These are phyloP conservation scores for Rubus parviflorus DNA, from an alignment of 306 rosid species.

Conservation along the genomic window DNA sequence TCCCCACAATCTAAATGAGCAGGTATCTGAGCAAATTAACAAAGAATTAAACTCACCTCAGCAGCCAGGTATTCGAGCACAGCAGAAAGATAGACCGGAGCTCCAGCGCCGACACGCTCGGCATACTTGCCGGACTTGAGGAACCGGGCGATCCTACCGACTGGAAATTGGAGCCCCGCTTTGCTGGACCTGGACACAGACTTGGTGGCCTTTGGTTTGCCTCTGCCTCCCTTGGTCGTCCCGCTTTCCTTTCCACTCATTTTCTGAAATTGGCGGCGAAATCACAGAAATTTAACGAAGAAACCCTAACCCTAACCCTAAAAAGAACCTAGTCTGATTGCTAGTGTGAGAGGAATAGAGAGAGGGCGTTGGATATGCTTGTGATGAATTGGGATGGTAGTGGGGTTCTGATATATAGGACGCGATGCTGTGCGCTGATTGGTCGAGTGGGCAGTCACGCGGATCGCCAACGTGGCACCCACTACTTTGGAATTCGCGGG, in stretches of 20 bases:
- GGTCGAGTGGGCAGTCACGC: neutral
- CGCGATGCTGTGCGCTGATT: constrained; percentile 1
- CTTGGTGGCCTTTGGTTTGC: constrained; percentile 85
- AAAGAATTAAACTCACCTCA: constrained; percentile 44
- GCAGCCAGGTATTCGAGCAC: constrained; percentile 92
- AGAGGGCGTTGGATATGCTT: neutral
- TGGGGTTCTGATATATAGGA: constrained; percentile 34
- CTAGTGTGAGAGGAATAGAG: neutral
- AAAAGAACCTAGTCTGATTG: neutral
- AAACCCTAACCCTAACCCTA: constrained; percentile 53
- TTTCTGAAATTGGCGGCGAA: neutral
- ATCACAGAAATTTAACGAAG: too few relatives aligned
- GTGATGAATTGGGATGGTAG: neutral
- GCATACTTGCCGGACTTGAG: constrained; percentile 87
- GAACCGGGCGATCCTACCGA: constrained; percentile 81
- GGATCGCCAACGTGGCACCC: constrained; percentile 37
- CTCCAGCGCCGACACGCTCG: constrained; percentile 92
- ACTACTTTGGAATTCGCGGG: constrained; percentile 24
- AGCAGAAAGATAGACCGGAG: constrained; percentile 87
- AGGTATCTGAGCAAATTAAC: neutral
- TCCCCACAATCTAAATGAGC: neutral
- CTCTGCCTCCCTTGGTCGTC: constrained; percentile 88
- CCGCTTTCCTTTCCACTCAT: constrained; percentile 75
- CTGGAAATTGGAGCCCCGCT: constrained; percentile 91
- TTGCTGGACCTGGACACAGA: constrained; percentile 79